Conservation (phyloP, 1,284 basidiomycete genomes). For the Melanopsichium pennsylvanicum region DNA sequence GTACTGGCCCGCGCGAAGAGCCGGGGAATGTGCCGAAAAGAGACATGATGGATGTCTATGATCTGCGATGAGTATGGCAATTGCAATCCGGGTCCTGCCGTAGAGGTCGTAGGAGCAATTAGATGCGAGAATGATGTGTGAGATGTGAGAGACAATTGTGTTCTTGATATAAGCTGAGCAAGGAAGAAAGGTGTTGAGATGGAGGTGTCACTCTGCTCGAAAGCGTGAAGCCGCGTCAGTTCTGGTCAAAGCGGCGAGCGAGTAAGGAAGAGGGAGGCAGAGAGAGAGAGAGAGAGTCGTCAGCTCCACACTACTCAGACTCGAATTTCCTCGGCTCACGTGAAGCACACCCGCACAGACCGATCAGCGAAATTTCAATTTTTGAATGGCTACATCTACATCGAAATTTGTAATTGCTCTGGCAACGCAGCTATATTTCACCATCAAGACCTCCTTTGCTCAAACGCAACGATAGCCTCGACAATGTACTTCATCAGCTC, state of each 20-base stretch:
- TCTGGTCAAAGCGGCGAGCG: constrained; percentile 12
- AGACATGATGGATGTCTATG: constrained; percentile 27
- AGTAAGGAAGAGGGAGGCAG: too few species aligned
- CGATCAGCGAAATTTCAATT: constrained; percentile 26
- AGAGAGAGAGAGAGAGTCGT: constrained; percentile 18
- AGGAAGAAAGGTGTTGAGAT: constrained; percentile 15
- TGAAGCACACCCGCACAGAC: constrained; percentile 40
- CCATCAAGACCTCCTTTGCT: constrained; percentile 5
- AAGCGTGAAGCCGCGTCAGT: constrained; percentile 15
- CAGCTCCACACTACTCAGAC: constrained; percentile 31
- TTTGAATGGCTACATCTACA: too few species aligned
- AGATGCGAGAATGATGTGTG: too few species aligned
- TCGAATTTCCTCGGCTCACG: constrained; percentile 17
- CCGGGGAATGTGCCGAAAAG: constrained; percentile 44
- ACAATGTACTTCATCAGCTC: constrained; percentile 27
- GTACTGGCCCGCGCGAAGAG: constrained; percentile 29
- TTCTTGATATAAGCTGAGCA: not conserved
- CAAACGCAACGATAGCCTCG: constrained; percentile 21
- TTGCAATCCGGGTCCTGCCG: too few species aligned
- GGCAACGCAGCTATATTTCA: too few species aligned
- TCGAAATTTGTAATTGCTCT: too few species aligned
- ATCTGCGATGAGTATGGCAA: too few species aligned
- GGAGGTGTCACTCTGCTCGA: constrained; percentile 12
- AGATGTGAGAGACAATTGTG: not conserved
- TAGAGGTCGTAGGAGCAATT: too few species aligned